Evolutionary conservation across 2,329 filamentous ascomycete genomes (phyloP), one percentile per base, ranked within the genome.

Genomic region (Aspergillus glaucus): DNA sequence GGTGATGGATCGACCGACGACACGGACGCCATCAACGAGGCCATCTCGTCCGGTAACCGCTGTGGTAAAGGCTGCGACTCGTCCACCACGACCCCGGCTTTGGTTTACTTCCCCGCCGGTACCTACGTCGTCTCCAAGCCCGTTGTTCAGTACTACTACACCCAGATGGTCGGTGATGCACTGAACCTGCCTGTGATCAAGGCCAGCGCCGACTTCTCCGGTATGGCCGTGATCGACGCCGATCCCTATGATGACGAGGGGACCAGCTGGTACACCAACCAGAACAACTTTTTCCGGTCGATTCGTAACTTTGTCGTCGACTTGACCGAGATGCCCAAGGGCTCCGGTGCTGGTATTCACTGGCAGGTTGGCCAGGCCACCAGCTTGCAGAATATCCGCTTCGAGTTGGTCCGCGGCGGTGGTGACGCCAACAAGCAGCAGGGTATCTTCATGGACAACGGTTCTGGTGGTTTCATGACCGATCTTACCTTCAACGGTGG

Each of bases 81-180:
- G 1, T 82, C 80, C 28, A 97, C 92, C 3, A 80, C 80, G n/a
- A 82, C 83, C 1, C 92, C 92, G 0, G 92, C 88, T 22, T 74
- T 97, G 12, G 82, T 97, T 46, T 97, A 95, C 75, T 95, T 97
- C 75, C 91, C 90, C 36, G 77, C 88, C 9, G 91, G 92, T 56
- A 94, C 84, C 49, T 97, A 96, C 64, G 63, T 87, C 15, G 84
- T 97, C 59, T 88, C 83, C 64, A 79, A 76, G 61, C 88, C 92
- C 19, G 81, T 97, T 56, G 72, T 90, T 45, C 86, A 90, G 66
- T 86, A 85, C 69, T 97, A 97, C 77, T 95, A 95, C 75, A 95
- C 91, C 8, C 90, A 96, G 67, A 81, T 97, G 53, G 77, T 96
- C 32, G 92, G 92, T 49, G 90, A 97, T 73, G 83, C 85, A 44